Percentiles rank a stretch among this genome's conserved stretches.
phyloP scores from a whole-genome alignment of 192 early-diverging fungal species.

The Podila verticillata region DNA sequence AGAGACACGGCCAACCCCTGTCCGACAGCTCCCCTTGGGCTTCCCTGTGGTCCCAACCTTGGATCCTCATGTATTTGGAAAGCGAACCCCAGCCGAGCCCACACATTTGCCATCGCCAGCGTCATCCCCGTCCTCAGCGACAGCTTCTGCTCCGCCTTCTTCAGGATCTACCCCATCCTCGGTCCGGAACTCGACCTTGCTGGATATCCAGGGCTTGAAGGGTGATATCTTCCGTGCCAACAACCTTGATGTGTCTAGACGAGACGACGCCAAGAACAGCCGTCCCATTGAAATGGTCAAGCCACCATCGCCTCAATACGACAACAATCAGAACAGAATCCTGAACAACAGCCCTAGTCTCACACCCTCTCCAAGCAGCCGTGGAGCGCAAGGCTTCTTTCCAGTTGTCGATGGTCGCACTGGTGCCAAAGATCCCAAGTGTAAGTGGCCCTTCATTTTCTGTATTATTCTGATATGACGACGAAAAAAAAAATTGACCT shows the following conservation, averaged over 20 bases:
- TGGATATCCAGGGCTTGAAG: slow-evolving; percentile 7
- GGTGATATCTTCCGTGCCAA: slow-evolving; percentile 1
- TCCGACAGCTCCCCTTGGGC: slow-evolving; percentile 29
- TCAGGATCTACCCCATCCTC: slow-evolving; percentile 8
- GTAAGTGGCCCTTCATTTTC: slow-evolving; percentile 1
- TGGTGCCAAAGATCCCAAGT: slow-evolving; percentile 15
- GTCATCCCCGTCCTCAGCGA: slow-evolving; percentile 17
- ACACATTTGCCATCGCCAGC: slow-evolving; percentile 13
- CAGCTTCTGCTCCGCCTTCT: slow-evolving; percentile 16
- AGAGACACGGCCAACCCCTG: slow-evolving; percentile 28
- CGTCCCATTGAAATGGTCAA: slow-evolving; percentile 25
- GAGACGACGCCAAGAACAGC: slow-evolving; percentile 13
- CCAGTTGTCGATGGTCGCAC: slow-evolving; percentile 31
- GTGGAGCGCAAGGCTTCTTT: slow-evolving; percentile 27
- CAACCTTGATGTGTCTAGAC: slow-evolving; percentile 18
- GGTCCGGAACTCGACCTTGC: neutral
- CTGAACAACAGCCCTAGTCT: slow-evolving; percentile 5
- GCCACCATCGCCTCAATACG: neutral
- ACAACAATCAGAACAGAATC: slow-evolving; percentile 12
- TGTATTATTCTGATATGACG: too few species aligned
- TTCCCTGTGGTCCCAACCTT: slow-evolving; percentile 41
- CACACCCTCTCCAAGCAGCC: slow-evolving; percentile 1
- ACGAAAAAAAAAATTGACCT: too few species aligned
- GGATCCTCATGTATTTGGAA: slow-evolving; percentile 32
- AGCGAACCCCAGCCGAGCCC: slow-evolving; percentile 7